Conservation (phyloP, 148 eudicot species). For the Fallopia convolvulus region DNA sequence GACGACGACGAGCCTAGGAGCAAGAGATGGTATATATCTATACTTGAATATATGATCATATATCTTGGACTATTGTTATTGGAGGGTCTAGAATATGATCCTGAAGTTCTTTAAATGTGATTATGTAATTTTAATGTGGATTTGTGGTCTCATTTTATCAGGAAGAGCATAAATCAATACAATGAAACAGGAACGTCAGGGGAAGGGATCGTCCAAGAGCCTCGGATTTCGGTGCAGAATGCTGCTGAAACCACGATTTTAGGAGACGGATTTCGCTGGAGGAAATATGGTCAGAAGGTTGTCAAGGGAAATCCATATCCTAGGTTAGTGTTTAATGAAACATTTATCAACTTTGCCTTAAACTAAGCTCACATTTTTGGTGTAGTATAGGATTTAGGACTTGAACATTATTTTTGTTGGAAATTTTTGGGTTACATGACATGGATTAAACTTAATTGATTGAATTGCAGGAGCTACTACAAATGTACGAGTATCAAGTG, state of each 20-base stretch:
- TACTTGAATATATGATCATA: not conserved
- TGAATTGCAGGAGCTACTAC: constrained; percentile 3
- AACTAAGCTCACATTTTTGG: too few relatives aligned
- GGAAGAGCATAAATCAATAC: constrained; percentile 37
- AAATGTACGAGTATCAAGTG: not conserved
- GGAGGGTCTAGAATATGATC: not conserved
- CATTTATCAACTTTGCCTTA: too few relatives aligned
- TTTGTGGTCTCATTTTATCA: constrained; percentile 15
- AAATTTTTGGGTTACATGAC: constrained; percentile 47
- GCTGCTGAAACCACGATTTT: constrained; percentile 38
- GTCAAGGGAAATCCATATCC: constrained; percentile 89
- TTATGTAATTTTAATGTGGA: not conserved
- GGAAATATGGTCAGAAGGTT: constrained; percentile 95
- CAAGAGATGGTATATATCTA: constrained; percentile 67
- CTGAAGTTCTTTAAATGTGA: not conserved
- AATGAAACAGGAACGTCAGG: constrained; percentile 29
- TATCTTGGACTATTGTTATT: not conserved
- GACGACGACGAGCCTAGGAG: constrained; percentile 38
- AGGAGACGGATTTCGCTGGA: constrained; percentile 90
- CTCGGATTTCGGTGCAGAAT: constrained; percentile 32
- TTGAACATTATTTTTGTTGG: constrained; percentile 43
- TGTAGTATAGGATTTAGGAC: too few relatives aligned
- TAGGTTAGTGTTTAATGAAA: constrained; percentile 35
- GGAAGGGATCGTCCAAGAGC: constrained; percentile 31
- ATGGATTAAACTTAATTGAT: not conserved